These are phyloP conservation scores for Elaeis guineensis DNA, from an alignment of 176 grass and related monocot species.

Conservation along the genomic window DNA sequence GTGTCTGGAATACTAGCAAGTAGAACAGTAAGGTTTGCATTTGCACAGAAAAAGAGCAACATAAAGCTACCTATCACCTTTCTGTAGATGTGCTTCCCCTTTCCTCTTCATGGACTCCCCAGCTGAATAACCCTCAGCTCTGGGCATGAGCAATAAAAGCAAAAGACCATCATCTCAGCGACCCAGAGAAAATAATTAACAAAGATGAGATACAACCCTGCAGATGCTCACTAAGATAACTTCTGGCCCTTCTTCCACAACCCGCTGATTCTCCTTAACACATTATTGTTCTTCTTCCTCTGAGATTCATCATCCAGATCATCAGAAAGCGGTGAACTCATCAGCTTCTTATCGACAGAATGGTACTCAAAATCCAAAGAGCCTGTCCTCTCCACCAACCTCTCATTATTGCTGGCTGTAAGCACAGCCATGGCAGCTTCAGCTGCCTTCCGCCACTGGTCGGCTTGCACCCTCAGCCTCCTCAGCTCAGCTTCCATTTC, in stretches of 20 bases:
- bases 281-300: slow-evolving; percentile 69
- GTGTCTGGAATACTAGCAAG: no score
- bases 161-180: no score
- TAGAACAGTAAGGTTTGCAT: no score
- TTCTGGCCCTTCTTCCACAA: slow-evolving; percentile 74
- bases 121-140: no score
- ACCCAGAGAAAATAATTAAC: slow-evolving; percentile 13
- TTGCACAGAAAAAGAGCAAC: no score
- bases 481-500: slow-evolving; percentile 72
- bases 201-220: slow-evolving; percentile 8
- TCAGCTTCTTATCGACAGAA: slow-evolving; percentile 43
- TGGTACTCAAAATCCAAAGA: slow-evolving; percentile 29
- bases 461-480: slow-evolving; percentile 81
- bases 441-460: slow-evolving; percentile 95
- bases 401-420: slow-evolving; percentile 61
- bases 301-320: slow-evolving; percentile 61
- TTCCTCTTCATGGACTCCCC: no score
- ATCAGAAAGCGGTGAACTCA: slow-evolving; percentile 26
- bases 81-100: no score
- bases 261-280: slow-evolving; percentile 78
- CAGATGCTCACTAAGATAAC: not conserved
- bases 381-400: slow-evolving; percentile 49
- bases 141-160: no score
- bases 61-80: no score
- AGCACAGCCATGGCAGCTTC: slow-evolving; percentile 81